Conservation (phyloP, 2,329 filamentous ascomycete species). For the Balansia obtecta region DNA sequence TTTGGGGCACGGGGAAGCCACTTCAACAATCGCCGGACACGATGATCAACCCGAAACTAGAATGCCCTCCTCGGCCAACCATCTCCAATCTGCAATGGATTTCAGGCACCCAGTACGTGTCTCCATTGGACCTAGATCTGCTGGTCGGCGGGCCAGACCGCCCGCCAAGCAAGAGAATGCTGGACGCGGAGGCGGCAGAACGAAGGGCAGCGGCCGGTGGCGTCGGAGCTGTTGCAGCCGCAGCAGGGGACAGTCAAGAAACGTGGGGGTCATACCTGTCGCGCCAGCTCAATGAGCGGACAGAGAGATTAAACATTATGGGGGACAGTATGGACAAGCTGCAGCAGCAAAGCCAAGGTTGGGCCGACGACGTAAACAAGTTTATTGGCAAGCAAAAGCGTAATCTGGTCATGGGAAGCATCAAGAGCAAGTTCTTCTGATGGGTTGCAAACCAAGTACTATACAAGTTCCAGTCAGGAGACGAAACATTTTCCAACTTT, state of each 20-base stretch:
- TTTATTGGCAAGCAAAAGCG: slow-evolving; percentile 80
- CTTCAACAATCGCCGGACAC: slow-evolving; percentile 55
- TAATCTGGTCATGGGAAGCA: slow-evolving; percentile 61
- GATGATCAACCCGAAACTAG: slow-evolving; percentile 64
- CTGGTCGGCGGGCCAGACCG: slow-evolving; percentile 82
- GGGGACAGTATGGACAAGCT: slow-evolving; percentile 76
- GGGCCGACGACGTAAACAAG: slow-evolving; percentile 80
- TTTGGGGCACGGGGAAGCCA: slow-evolving; percentile 64
- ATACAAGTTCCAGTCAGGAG: no score
- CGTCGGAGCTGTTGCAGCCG: slow-evolving; percentile 15
- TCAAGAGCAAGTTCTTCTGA: slow-evolving; percentile 46
- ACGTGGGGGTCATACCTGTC: slow-evolving; percentile 71
- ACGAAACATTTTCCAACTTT: background rate
- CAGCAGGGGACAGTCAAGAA: slow-evolving; percentile 31
- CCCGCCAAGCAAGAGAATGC: slow-evolving; percentile 78
- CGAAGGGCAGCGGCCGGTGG: slow-evolving; percentile 41
- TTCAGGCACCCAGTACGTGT: slow-evolving; percentile 83
- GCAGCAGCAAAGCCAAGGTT: slow-evolving; percentile 68
- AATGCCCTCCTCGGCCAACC: slow-evolving; percentile 69
- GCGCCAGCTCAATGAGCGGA: slow-evolving; percentile 78
- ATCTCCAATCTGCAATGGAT: slow-evolving; percentile 97
- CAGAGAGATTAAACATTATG: slow-evolving; percentile 73
- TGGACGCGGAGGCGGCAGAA: slow-evolving; percentile 66
- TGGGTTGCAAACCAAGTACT: background rate
- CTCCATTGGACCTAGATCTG: slow-evolving; percentile 75